Base-by-base conservation (phyloP, 768 basidiomycete species). In the Candolleomyces aberdarensis region DNA sequence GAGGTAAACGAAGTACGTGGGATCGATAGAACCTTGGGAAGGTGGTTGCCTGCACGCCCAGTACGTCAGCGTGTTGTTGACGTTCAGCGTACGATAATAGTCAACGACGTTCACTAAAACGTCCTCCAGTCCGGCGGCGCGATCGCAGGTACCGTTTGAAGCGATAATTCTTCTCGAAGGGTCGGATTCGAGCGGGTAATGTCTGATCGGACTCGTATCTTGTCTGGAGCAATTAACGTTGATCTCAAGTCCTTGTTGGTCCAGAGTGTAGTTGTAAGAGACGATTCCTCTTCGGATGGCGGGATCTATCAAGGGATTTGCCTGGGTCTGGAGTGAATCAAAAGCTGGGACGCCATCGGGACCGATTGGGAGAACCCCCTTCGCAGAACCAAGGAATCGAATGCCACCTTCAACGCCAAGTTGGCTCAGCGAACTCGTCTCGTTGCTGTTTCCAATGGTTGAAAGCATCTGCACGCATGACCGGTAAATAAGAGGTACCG, bases 261-360 rank as follows among this genome's bases (percentile, higher is more conserved):
- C 43, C 47, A 70, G 64, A 8, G 66, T 66, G 62, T 70, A 70
- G 58, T 66, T 63, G 47, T 69, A 70, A 1, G 58, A 39, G 10
- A 58, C 19, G 26, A 58, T 49, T 10, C 22, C 47, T 8, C 29
- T 43, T 13, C 31, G 8, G 6, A 48, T 3, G 29, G 20, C 57
- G 32, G 22, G n/a, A 20, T 49, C 57, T n/a, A 57, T 62, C 44
- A 59, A 32, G 11, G 56, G 61, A 57, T 56, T 67, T 20, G 62
- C 39, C 14, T 56, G 1, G 40, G 26, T 14, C 29, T 14, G 14
- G 11, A 64, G 61, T 1, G 62, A 60, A 22, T 64, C 39, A 46
- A 64, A 66, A 4, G 64, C 63, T 36, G 66, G 62, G 43, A 62
- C 59, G 20, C 69, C 69, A 39, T 70, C 65, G n/a, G 68, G 69